These are phyloP conservation scores for Trichopus zeylanicus DNA, from an alignment of 116 monocot genomes.

Conservation along the genomic window DNA sequence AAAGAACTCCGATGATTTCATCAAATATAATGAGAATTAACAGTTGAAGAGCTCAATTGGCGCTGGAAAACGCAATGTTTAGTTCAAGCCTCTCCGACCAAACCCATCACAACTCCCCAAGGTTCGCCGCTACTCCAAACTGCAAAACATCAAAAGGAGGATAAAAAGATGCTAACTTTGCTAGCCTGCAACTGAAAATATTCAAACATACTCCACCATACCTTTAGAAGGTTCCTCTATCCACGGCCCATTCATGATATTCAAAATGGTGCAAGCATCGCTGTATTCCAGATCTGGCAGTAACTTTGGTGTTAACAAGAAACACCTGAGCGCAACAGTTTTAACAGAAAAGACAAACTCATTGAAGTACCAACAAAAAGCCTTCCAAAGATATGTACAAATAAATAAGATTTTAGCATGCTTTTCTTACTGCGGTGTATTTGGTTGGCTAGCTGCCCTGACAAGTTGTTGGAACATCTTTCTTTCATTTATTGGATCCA, in stretches of 20 bases:
- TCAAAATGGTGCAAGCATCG: constrained; percentile 87
- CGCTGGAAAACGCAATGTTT: neutral
- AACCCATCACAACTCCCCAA: constrained; percentile 55
- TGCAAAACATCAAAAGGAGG: constrained; percentile 5
- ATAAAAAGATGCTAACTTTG: neutral
- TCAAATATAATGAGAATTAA: neutral
- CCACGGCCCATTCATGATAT: constrained; percentile 99
- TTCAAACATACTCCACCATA: constrained; percentile 4
- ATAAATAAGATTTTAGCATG: neutral
- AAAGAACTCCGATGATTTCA: too few relatives aligned
- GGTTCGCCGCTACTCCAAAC: constrained; percentile 60
- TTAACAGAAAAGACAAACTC: neutral
- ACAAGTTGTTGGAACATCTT: constrained; percentile 99
- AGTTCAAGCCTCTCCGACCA: constrained; percentile 10
- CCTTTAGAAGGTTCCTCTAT: constrained; percentile 83
- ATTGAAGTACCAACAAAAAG: neutral
- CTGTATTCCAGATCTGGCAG: constrained; percentile 92
- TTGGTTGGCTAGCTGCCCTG: constrained; percentile 81
- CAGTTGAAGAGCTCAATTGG: neutral
- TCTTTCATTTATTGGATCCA: constrained; percentile 97
- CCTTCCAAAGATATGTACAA: neutral
- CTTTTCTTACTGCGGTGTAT: constrained; percentile 85
- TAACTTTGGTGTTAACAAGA: constrained; percentile 88
- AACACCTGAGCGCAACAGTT: constrained; percentile 46
- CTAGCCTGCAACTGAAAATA: neutral